Percentiles rank a stretch among this genome's conserved stretches.
Evolutionary conservation across 1,284 basidiomycete species (phyloP).

Genomic region (Malassezia obtusa): DNA sequence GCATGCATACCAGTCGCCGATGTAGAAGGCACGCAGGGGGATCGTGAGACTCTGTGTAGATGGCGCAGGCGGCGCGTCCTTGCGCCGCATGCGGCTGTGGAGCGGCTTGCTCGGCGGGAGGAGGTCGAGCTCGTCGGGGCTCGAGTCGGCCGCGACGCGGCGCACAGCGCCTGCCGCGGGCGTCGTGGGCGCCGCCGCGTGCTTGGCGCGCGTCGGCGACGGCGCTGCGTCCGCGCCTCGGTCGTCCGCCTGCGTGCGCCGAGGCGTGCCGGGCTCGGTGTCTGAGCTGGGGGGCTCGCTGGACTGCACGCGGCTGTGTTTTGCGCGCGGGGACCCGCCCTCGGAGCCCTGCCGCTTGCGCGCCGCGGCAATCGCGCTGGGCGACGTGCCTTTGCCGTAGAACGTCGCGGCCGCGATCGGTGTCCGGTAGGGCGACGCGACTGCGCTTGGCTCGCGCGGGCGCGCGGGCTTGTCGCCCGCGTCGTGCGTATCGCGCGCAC

Average conservation of each 20-base stretch:
- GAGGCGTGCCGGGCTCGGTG: background rate
- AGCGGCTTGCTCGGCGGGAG: background rate
- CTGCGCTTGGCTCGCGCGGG: background rate
- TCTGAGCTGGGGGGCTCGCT: background rate
- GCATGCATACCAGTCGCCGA: background rate
- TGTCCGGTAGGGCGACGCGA: constrained; percentile 10
- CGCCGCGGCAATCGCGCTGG: background rate
- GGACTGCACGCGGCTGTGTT: too few species aligned
- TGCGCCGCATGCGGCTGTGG: constrained; percentile 10
- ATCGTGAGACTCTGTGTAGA: background rate
- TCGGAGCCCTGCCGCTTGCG: background rate
- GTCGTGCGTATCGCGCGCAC: background rate
- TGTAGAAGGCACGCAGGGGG: background rate
- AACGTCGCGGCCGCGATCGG: constrained; percentile 11
- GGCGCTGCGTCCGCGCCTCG: too few species aligned
- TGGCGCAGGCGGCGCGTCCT: background rate
- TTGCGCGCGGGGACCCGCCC: background rate
- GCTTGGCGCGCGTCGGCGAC: too few species aligned
- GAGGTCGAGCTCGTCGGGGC: constrained; percentile 16
- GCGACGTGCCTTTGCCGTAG: background rate
- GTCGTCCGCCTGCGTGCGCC: too few species aligned
- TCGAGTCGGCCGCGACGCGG: background rate
- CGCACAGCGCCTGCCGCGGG: background rate
- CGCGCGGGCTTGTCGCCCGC: constrained; percentile 5
- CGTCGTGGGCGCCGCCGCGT: too few species aligned